These are phyloP conservation scores for Quercus tomentella DNA, from an alignment of 331 rosid species.

Conservation along the genomic window DNA sequence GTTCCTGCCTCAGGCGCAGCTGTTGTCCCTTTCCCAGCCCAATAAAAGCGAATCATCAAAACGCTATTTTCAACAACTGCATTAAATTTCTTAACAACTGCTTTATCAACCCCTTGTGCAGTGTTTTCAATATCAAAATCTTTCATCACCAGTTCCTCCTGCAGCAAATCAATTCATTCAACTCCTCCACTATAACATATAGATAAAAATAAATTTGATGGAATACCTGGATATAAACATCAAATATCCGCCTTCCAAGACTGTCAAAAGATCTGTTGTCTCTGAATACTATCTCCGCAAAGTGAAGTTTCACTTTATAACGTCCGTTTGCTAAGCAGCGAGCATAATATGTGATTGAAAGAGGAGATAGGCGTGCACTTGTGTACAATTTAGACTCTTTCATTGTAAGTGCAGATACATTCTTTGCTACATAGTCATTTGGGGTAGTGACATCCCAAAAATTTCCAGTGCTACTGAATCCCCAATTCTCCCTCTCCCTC, in stretches of 20 bases:
- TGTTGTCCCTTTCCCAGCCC: slow-evolving; percentile 26
- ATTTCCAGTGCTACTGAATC: not conserved
- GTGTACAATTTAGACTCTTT: slow-evolving; percentile 4
- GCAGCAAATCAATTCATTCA: not conserved
- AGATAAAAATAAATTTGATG: not conserved
- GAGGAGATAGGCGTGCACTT: slow-evolving; percentile 18
- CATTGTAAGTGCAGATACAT: not conserved
- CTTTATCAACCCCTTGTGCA: not conserved
- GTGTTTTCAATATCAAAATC: not conserved
- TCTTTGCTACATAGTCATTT: not conserved
- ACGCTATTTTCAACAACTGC: slow-evolving; percentile 7
- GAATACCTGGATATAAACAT: slow-evolving; percentile 39
- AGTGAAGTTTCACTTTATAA: slow-evolving; percentile 34
- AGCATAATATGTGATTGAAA: slow-evolving; percentile 40
- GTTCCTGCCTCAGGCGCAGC: not conserved
- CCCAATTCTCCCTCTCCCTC: not conserved
- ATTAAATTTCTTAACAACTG: not conserved
- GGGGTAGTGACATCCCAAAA: not conserved
- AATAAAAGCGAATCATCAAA: slow-evolving; percentile 22
- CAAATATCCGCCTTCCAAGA: slow-evolving; percentile 40
- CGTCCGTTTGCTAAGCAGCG: slow-evolving; percentile 39
- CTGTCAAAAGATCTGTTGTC: slow-evolving; percentile 22
- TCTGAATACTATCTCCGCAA: slow-evolving; percentile 42
- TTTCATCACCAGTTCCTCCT: not conserved
- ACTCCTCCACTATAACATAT: too few relatives aligned